Percentiles rank a stretch among this genome's conserved stretches.
These are phyloP conservation scores for Bacterosira constricta DNA, from an alignment of 108 stramenopile species.

Conservation along the genomic window DNA sequence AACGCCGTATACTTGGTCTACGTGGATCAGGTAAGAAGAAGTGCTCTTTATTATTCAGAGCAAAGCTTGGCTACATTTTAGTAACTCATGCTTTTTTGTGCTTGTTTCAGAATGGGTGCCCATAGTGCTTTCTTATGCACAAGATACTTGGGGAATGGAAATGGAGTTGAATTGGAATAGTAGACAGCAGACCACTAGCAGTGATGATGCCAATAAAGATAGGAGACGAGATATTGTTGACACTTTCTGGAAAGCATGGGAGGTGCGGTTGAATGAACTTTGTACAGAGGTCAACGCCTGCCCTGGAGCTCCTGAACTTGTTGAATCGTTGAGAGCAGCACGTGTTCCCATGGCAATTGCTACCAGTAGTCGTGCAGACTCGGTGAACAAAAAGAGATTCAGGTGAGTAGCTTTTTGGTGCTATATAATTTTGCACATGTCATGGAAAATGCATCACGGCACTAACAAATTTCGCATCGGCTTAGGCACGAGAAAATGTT, in stretches of 20 bases:
- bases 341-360: slow-evolving; percentile 76
- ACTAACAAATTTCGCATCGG: background rate
- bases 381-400: slow-evolving; percentile 60
- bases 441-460: background rate
- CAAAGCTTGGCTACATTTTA: too few species aligned
- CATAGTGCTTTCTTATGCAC: slow-evolving; percentile 64
- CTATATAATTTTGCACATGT: too few species aligned
- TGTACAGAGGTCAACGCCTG: slow-evolving; percentile 65
- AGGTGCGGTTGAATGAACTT: slow-evolving; percentile 55
- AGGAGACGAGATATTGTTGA: slow-evolving; percentile 8
- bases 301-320: slow-evolving; percentile 67
- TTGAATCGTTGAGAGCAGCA: slow-evolving; percentile 35
- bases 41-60: too few species aligned
- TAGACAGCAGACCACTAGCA: slow-evolving; percentile 10
- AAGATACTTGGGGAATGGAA: slow-evolving; percentile 53
- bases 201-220: slow-evolving; percentile 7
- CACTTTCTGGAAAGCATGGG: slow-evolving; percentile 67
- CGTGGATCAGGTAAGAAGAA: slow-evolving; percentile 52
- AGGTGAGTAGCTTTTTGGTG: slow-evolving; percentile 24
- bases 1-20: slow-evolving; percentile 68
- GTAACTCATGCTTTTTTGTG: too few species aligned
- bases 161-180: slow-evolving; percentile 38
- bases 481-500: slow-evolving; percentile 59
- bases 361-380: slow-evolving; percentile 62
- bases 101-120: slow-evolving; percentile 68